Base-by-base conservation (phyloP, 805 yeast genomes). In the Starmerella stellata region DNA sequence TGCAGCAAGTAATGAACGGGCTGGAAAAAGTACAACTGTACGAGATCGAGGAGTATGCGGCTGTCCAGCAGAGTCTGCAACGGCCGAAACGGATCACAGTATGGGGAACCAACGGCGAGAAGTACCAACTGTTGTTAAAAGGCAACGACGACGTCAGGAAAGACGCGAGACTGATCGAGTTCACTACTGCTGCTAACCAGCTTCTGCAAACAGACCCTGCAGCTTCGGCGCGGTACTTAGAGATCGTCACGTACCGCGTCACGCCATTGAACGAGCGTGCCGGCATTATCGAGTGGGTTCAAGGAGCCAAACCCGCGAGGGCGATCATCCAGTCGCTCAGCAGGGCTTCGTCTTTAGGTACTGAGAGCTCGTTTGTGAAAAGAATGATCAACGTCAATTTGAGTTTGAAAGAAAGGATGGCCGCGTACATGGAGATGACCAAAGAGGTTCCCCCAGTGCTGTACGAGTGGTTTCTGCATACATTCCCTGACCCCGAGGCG, bases 201-300 rank as follows among this genome's bases (percentile, higher is more conserved):
- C 54, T 90, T 23, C 61, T 90, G 40, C 58, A 63, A 17, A 66
- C 68, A 16, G 78, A 78, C 50, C 65, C 68, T 13, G 93, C 77
- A 35, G 75, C 95, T 0, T 69, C 76, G 36, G 73, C 74, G 44
- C 62, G 96, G 43, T 69, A 69, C 31, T 63, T 90, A 20, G 64
- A 69, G 2, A 80, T 90, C 38, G 67, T 72, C 2, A 76, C 90
- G 11, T 90, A 85, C 57, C 79, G 92, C 1, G 98, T 90, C 5
- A 71, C 83, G 4, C 93, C 95, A 0, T 55, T 90, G 38, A 74
- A 80, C 38, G 95, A 81, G 51, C 75, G 74, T 24, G 70, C 79
- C 63, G 99, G 98, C 19, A 68, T 90, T 3, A 78, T 90, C 42
- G 98, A 90, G 50, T 78, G 85, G 75, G 93, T 82, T 4, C 75